Base-by-base conservation (phyloP, 345 rosid species). In the Eucalyptus cloeziana region DNA sequence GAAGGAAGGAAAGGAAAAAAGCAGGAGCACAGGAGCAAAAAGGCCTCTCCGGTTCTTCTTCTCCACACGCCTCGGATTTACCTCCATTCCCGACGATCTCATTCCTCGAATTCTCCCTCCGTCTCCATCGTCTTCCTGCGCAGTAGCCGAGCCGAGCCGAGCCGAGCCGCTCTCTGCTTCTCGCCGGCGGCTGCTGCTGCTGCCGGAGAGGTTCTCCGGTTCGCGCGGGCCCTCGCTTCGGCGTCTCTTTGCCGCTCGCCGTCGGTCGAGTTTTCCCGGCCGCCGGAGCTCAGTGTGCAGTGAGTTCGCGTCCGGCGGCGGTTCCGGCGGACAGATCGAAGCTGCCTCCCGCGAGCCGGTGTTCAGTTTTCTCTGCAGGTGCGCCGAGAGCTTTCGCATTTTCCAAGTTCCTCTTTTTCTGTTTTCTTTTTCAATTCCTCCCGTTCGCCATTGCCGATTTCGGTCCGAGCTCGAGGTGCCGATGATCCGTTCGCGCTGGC, bases 31-130 rank as follows among this genome's bases (percentile, higher is more conserved):
- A 47, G 52, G 45, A 79, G 22, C 33, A 11, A 79, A 80, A 88
- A 71, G 89, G 60, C 54, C 52, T 62, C 86, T 11, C 37, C 33
- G 85, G 76, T n/a, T 54, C 89, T 88, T 69, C 95, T 92, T 90
- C 94, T 93, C 91, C 92, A 90, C 94, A 92, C 89, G 91, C 92
- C 87, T 92, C 76, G 62, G 86, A 89, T 91, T 92, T 91, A 90
- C 37, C 86, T 33, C 47, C 49, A 22, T 88, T 83, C 43, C 79
- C 43, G n/a, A 40, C 49, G 80, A 52, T 81, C 86, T n/a, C 60
- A 37, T 30, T 13, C 90, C 86, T 90, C 88, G 83, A 86, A 67
- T 49, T 86, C 88, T 58, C 76, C 88, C 89, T 91, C 86, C 58
- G 58, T 80, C 92, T 19, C 83, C 43, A 47, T 19, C 45, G 81